These are phyloP conservation scores for Lepidium campestre DNA, from an alignment of 441 rosid species.

Conservation along the genomic window DNA sequence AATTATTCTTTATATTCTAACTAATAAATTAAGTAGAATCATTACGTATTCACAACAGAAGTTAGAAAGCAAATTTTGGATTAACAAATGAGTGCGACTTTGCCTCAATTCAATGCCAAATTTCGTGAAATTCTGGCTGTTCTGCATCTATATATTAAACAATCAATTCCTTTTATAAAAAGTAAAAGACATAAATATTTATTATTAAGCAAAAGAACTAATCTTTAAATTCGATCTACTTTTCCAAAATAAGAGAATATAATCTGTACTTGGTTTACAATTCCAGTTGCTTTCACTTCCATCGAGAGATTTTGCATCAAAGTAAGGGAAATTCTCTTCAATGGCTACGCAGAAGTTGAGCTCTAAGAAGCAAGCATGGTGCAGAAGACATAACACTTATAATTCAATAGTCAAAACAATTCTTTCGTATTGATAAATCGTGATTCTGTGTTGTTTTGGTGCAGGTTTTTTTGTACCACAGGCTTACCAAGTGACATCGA, in stretches of 20 bases:
- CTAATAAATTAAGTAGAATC: slow-evolving; percentile 2
- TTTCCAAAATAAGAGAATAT: slow-evolving; percentile 34
- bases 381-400: slow-evolving; percentile 1
- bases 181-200: slow-evolving; percentile 9
- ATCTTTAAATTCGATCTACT: slow-evolving; percentile 9
- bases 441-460: neutral
- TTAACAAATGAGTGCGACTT: slow-evolving; percentile 19
- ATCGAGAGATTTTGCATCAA: neutral
- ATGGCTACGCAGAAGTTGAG: slow-evolving; percentile 60
- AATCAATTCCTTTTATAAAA: slow-evolving; percentile 1
- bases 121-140: slow-evolving; percentile 36
- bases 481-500: slow-evolving; percentile 58
- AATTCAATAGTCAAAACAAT: neutral
- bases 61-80: neutral
- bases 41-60: slow-evolving; percentile 13
- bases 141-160: slow-evolving; percentile 18
- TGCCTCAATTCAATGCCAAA: slow-evolving; percentile 19
- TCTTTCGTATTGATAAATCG: neutral
- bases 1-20: neutral
- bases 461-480: slow-evolving; percentile 50
- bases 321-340: neutral
- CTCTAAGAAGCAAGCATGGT: slow-evolving; percentile 86
- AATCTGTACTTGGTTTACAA: slow-evolving; percentile 9
- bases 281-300: slow-evolving; percentile 14
- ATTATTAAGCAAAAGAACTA: neutral